Conservation (phyloP, 140 eudicot species). For the Flaveria floridana region DNA sequence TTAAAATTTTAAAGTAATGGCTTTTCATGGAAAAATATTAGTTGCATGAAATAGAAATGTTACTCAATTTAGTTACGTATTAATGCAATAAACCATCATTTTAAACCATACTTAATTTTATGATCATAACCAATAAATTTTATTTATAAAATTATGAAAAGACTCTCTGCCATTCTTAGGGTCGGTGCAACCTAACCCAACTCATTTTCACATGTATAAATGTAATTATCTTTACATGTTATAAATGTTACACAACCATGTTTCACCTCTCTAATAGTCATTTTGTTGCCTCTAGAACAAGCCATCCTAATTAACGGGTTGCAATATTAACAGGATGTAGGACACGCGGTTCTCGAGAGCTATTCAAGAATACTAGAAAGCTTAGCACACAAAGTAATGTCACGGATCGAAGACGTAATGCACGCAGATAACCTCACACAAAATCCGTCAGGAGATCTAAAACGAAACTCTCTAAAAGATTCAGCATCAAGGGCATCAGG, state of each 20-base stretch:
- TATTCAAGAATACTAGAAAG: constrained; percentile 74
- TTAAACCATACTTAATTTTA: background rate
- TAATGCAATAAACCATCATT: background rate
- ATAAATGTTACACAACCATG: background rate
- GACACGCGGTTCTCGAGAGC: constrained; percentile 57
- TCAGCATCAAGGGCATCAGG: constrained; percentile 36
- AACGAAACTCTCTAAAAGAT: constrained; percentile 40
- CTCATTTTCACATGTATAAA: background rate
- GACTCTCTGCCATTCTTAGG: too few species aligned
- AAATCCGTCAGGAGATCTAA: constrained; percentile 39
- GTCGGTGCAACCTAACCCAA: background rate
- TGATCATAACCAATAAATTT: background rate
- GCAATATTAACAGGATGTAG: constrained; percentile 31
- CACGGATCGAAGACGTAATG: constrained; percentile 73
- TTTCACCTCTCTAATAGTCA: background rate
- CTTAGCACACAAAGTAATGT: constrained; percentile 60
- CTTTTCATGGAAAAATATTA: background rate
- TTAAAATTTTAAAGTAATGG: too few species aligned
- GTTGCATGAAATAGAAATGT: background rate
- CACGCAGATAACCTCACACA: constrained; percentile 46
- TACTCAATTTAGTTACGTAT: background rate
- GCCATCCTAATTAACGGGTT: background rate
- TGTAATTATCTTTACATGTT: background rate
- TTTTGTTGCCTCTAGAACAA: too few species aligned
- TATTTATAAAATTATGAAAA: background rate